Evolutionary conservation across 1,284 basidiomycete species (phyloP), one percentile per base, ranked within the genome.

Genomic region (Fomes fomentarius): DNA sequence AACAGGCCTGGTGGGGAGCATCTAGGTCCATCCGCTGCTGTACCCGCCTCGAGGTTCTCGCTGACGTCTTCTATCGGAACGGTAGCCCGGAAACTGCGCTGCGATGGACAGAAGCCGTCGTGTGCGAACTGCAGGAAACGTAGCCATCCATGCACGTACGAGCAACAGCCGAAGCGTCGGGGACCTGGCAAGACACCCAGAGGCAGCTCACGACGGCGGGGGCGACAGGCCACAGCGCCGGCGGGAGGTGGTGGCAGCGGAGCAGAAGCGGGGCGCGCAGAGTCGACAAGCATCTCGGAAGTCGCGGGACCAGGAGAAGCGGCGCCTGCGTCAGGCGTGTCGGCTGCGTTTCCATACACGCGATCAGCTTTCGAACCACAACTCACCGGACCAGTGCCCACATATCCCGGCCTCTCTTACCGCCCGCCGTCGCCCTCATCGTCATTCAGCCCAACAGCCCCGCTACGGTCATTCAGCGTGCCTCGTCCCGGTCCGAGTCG

Each of bases 141-240:
- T 28, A 66, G 71, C 47, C 69, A 74, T 50, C 61, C 66, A 39
- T 91, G 88, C 67, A 67, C 66, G 50, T 91, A 89, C 70, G 78
- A 76, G 19, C 67, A 76, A 19, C 76, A 78, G n/a, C 76, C 58
- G 25, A 60, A 79, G 66, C 79, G 87, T 31, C 81, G 87, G 44
- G 87, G 88, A 6, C 87, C 86, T 56, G 88, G 87, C 22, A 89
- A 85, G 70, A 81, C 83, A 31, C 79, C 82, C 21, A 83, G 82
- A 65, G 80, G 73, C 2, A 49, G 28, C 30, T 3, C 47, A 4
- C 19, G 47, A 4, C 28, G 25, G 64, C 65, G 41, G 63, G 50
- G 68, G 62, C 63, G 69, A 63, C 61, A 47, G 48, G 24, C 33
- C 42, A 33, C 61, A 56, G 58, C 52, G 59, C 22, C 22, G 19